Evolutionary conservation across 306 rosid species (phyloP).

Genomic region (Arachis hypogaea): DNA sequence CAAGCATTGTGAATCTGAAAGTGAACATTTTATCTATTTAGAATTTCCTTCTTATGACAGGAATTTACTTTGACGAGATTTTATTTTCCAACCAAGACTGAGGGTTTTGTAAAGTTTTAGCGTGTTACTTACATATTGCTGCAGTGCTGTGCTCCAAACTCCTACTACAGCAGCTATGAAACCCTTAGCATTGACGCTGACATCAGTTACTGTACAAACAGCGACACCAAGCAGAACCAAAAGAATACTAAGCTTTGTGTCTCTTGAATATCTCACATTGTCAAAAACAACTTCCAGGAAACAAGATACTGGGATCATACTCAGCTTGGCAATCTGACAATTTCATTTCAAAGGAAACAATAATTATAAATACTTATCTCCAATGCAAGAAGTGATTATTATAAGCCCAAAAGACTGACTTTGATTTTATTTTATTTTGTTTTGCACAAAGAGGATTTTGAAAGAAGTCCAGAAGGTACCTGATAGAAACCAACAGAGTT

Average conservation of each 20-base stretch:
- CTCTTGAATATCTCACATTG: conserved; percentile 79
- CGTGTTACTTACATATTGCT: conserved; percentile 74
- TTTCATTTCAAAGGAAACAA: conserved; percentile 37
- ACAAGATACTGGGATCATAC: conserved; percentile 89
- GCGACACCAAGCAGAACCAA: conserved; percentile 85
- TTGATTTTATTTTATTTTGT: background rate
- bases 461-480: conserved; percentile 43
- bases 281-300: conserved; percentile 78
- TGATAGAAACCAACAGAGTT: conserved; percentile 92
- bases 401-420: background rate
- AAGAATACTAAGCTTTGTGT: conserved; percentile 73
- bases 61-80: conserved; percentile 34
- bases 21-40: conserved; percentile 31
- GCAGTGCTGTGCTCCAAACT: conserved; percentile 81
- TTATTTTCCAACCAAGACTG: conserved; percentile 36
- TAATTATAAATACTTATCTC: conserved; percentile 33
- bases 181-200: conserved; percentile 81
- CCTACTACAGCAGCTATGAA: conserved; percentile 76
- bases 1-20: conserved; percentile 33
- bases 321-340: conserved; percentile 81
- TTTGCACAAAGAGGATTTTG: no score
- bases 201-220: conserved; percentile 89
- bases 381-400: background rate
- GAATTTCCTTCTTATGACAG: conserved; percentile 24
- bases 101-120: conserved; percentile 31